Base-by-base conservation (phyloP, 1,284 basidiomycete species). In the Trametes versicolor region DNA sequence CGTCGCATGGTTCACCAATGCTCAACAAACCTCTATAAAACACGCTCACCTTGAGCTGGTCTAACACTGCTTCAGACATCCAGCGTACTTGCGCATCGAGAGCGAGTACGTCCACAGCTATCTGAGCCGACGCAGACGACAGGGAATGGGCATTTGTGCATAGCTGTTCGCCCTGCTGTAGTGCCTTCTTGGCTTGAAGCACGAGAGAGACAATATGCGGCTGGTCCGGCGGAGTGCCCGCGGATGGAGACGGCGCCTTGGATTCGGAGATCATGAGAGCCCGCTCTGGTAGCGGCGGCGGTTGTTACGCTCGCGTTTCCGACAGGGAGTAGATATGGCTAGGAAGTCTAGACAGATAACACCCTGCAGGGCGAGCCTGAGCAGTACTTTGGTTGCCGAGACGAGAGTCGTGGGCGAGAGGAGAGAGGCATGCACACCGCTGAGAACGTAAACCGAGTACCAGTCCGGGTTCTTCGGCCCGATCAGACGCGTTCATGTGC, bases 71-170 rank as follows among this genome's bases (percentile, higher is more conserved):
- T 45, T 90, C 85, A 37, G 82, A 85, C 60, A 92, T 82, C 92
- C 92, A 94, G 51, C 83, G 83, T 9, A 93, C 86, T 75, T 90
- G 92, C 25, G 92, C 91, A 72, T 93, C 91, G 23, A 93, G 80
- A 0, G 89, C 88, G 6, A 94, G 82, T 3, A 93, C 84, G 71
- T 93, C 90, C 17, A 92, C 80, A 0, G 87, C 84, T 47, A 80
- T 80, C 68, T 87, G 85, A 0, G 90, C 85, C 2, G 92, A 91
- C 49, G 82, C 77, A 68, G 85, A 85, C 21, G 89, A 85, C 27
- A 89, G 76, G 0, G 77, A 71, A 69, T 89, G 86, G 0, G 92
- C 90, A 29, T 80, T 82, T 1, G 84, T 84, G 70, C 92, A 94
- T 6, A 93, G 82, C 57, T 88, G 84, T 76, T 93, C 84, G 1